Percentiles rank a stretch among this genome's conserved stretches.
Conservation (phyloP, 1,284 basidiomycete species). For the Puccinia triticina region DNA sequence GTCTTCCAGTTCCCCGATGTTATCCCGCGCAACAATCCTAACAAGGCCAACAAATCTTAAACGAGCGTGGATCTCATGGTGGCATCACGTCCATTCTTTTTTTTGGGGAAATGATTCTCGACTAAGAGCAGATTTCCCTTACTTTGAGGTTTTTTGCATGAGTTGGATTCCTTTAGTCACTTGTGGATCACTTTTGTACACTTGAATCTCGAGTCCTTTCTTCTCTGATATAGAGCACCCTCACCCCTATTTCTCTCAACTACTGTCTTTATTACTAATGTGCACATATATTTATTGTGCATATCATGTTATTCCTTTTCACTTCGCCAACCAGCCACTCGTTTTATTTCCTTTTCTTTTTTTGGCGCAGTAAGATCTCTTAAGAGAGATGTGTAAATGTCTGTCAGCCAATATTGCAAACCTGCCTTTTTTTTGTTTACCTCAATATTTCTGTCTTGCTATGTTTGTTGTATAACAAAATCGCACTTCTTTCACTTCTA, state of each 20-base stretch:
- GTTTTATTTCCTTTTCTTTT: not conserved
- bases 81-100: too few relatives aligned
- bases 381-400: not conserved
- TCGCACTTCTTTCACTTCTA: not conserved
- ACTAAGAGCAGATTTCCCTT: not conserved
- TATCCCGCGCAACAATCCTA: not conserved
- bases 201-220: too few relatives aligned
- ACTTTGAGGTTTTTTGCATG: not conserved
- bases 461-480: not conserved
- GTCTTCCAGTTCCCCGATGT: slow-evolving; percentile 19
- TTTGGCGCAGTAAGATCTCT: not conserved
- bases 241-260: not conserved
- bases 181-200: not conserved
- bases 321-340: not conserved
- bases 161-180: not conserved
- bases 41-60: not conserved
- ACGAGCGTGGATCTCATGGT: too few relatives aligned
- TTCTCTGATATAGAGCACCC: not conserved
- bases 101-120: too few relatives aligned
- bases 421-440: not conserved
- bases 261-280: not conserved
- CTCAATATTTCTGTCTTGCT: not conserved
- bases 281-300: not conserved
- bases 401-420: not conserved
- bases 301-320: not conserved